These are phyloP conservation scores for Scalesia atractyloides DNA, from an alignment of 129 eudicot genomes.

Conservation along the genomic window DNA sequence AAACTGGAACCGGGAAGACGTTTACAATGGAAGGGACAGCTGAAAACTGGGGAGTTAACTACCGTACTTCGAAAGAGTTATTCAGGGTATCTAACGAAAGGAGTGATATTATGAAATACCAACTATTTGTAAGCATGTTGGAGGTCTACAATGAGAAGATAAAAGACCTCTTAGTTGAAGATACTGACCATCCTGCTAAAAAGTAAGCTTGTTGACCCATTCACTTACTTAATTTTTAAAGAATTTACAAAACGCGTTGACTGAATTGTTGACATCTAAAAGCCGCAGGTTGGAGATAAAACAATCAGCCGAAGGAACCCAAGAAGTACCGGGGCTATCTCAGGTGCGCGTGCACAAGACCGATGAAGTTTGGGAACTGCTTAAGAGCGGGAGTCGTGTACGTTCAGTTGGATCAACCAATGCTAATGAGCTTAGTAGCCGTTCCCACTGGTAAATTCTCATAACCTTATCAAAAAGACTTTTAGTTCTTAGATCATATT, in stretches of 20 bases:
- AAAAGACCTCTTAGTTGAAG: conserved; percentile 85
- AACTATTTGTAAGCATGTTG: conserved; percentile 89
- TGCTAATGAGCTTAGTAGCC: conserved; percentile 97
- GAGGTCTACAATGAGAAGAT: conserved; percentile 97
- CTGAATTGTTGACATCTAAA: neutral
- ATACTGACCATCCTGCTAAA: conserved; percentile 57
- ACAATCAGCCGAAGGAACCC: conserved; percentile 97
- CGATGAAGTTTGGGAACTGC: conserved; percentile 89
- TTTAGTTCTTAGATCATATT: conserved; percentile 3
- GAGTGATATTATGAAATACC: conserved; percentile 69
- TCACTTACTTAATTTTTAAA: neutral
- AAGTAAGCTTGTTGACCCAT: conserved; percentile 50
- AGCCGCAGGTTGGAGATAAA: conserved; percentile 75
- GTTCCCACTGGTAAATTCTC: conserved; percentile 81
- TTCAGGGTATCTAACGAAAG: conserved; percentile 66
- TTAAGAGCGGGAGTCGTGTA: conserved; percentile 67
- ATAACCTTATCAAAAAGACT: neutral
- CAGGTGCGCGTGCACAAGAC: conserved; percentile 73
- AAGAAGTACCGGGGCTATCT: conserved; percentile 95
- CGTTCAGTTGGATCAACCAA: conserved; percentile 97
- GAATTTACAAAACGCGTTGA: neutral
- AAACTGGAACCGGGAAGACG: conserved; percentile 98
- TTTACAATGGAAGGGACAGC: conserved; percentile 96
- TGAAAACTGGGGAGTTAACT: conserved; percentile 91
- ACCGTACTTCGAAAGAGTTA: conserved; percentile 78